These are phyloP conservation scores for Gossypium thurberi DNA, from an alignment of 345 rosid species.

Conservation along the genomic window DNA sequence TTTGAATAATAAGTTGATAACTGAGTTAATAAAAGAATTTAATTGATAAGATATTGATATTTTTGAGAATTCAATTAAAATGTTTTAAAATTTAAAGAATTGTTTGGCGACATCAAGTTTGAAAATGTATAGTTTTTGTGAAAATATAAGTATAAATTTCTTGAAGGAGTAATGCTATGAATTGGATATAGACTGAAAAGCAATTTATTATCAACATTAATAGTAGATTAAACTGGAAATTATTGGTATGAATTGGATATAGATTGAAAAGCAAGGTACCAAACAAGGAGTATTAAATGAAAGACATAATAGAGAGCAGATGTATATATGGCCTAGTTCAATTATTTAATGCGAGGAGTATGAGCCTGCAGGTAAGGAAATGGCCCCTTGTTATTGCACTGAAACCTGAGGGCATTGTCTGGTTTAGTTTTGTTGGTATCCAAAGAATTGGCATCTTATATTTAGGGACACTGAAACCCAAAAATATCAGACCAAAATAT, in stretches of 20 bases:
- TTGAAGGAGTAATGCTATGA: too few species aligned
- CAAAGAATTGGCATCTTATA: slow-evolving; percentile 11
- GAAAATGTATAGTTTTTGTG: too few species aligned
- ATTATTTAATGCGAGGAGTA: slow-evolving; percentile 18
- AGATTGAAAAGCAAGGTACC: slow-evolving; percentile 1
- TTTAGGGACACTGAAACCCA: slow-evolving; percentile 4
- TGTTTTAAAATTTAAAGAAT: too few species aligned
- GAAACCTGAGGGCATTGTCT: slow-evolving; percentile 35
- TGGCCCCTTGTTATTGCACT: slow-evolving; percentile 27
- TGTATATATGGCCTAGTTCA: not conserved
- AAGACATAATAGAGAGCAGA: not conserved
- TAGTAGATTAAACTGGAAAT: too few species aligned
- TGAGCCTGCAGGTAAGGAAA: slow-evolving; percentile 3
- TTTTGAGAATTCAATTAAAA: too few species aligned
- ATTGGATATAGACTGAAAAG: too few species aligned
- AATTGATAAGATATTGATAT: too few species aligned
- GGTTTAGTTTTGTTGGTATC: slow-evolving; percentile 29
- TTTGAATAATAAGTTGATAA: too few species aligned
- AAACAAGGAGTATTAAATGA: not conserved
- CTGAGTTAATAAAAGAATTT: too few species aligned
- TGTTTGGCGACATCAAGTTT: too few species aligned
- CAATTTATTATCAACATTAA: too few species aligned
- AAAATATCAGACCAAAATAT: not conserved
- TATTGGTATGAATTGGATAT: not conserved
- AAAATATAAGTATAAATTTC: too few species aligned